These are phyloP conservation scores for Trypanosoma platydactyli DNA, from an alignment of 208 protist genomes.

Conservation along the genomic window DNA sequence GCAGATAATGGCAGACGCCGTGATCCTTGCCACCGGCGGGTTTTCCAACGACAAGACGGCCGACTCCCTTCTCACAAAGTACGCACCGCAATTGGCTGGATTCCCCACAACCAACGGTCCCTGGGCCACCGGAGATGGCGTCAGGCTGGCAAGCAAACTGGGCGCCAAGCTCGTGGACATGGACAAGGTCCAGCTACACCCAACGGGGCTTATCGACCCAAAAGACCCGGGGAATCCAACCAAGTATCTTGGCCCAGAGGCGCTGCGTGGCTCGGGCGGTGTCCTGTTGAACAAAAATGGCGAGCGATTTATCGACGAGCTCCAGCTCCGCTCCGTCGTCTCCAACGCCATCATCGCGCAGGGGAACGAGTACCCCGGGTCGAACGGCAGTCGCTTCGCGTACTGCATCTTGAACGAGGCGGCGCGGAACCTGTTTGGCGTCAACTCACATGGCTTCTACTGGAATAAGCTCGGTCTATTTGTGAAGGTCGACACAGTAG, in stretches of 20 bases:
- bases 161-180: constrained; percentile 89
- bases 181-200: constrained; percentile 95
- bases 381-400: constrained; percentile 62
- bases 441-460: constrained; percentile 78
- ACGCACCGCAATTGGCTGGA: constrained; percentile 64
- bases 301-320: constrained; percentile 95
- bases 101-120: constrained; percentile 92
- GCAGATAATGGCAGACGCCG: constrained; percentile 41
- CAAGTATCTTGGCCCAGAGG: constrained; percentile 96
- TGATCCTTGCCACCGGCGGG: constrained; percentile 90
- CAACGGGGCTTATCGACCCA: constrained; percentile 95
- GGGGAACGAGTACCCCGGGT: constrained; percentile 61
- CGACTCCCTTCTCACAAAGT: constrained; percentile 77
- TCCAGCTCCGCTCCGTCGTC: constrained; percentile 94
- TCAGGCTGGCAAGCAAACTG: constrained; percentile 67
- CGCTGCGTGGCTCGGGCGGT: constrained; percentile 93
- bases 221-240: constrained; percentile 79
- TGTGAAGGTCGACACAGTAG: constrained; percentile 38
- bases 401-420: constrained; percentile 86
- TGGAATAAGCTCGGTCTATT: constrained; percentile 70
- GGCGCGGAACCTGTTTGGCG: constrained; percentile 73
- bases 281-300: constrained; percentile 92
- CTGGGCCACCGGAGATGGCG: constrained; percentile 82
- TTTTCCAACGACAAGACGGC: constrained; percentile 65
- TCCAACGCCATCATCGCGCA: constrained; percentile 86